phyloP scores from a whole-genome alignment of 345 rosid species.

The Eucalyptus pumila region DNA sequence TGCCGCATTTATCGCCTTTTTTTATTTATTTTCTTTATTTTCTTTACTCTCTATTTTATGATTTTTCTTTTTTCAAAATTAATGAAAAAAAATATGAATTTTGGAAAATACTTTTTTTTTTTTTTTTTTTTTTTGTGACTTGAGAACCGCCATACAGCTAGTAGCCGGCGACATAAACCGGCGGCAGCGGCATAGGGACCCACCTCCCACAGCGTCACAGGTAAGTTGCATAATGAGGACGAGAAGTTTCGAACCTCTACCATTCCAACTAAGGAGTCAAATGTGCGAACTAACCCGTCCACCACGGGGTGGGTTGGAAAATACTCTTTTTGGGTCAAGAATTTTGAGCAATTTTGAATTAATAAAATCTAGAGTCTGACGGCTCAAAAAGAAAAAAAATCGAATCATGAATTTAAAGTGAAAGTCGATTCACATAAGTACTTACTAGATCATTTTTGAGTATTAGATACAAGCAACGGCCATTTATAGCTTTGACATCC shows the following conservation, averaged over 20 bases:
- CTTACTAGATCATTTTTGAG: not conserved
- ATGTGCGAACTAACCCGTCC: no score
- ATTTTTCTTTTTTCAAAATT: not conserved
- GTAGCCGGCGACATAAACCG: no score
- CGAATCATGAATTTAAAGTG: no score
- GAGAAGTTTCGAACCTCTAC: no score
- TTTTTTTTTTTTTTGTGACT: no score
- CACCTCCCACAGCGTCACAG: no score
- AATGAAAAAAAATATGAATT: no score
- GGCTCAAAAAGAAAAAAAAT: not conserved
- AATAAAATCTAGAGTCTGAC: accelerated
- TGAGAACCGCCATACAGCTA: no score
- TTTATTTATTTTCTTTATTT: not conserved
- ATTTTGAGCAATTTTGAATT: not conserved
- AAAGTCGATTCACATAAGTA: not conserved
- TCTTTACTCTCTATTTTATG: not conserved
- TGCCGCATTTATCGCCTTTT: not conserved
- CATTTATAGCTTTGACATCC: not conserved
- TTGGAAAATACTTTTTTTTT: not conserved
- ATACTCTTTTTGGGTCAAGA: not conserved
- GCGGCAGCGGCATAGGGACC: no score
- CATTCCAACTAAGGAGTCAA: no score
- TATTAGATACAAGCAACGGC: accelerated
- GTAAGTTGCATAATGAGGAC: no score
- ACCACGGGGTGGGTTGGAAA: no score